Percentiles rank a stretch among this genome's conserved stretches.
These are phyloP conservation scores for Ogataea corticis DNA, from an alignment of 805 yeast species.

Conservation along the genomic window DNA sequence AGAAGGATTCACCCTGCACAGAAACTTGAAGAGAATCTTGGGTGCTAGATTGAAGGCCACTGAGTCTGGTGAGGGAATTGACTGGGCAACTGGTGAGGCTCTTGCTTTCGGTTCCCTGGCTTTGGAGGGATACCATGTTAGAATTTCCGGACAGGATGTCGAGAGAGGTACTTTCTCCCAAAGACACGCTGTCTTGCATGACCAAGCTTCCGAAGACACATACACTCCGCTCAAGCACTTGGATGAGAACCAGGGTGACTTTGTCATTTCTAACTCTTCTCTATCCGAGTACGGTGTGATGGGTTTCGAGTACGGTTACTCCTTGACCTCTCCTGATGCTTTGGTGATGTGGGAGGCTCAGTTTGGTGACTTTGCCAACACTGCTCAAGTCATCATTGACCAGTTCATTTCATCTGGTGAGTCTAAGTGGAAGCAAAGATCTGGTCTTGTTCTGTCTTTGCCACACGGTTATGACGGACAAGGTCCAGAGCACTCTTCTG, in stretches of 20 bases:
- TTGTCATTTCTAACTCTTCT: constrained; percentile 89
- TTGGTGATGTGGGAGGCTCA: constrained; percentile 99
- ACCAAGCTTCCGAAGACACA: constrained; percentile 81
- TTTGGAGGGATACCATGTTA: constrained; percentile 91
- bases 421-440: constrained; percentile 98
- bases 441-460: constrained; percentile 90
- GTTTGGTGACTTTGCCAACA: constrained; percentile 99
- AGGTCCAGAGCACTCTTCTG: constrained; percentile 99
- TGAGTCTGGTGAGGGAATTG: constrained; percentile 90
- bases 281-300: constrained; percentile 98
- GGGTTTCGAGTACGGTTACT: constrained; percentile 99
- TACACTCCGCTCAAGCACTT: constrained; percentile 85
- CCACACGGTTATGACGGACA: constrained; percentile 99
- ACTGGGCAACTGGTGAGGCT: constrained; percentile 99
- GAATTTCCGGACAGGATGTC: constrained; percentile 99
- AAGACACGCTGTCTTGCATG: constrained; percentile 98
- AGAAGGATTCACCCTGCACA: constrained; percentile 83
- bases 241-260: constrained; percentile 78
- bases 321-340: constrained; percentile 95
- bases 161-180: constrained; percentile 99
- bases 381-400: constrained; percentile 96
- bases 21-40: constrained; percentile 93
- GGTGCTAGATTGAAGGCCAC: constrained; percentile 78
- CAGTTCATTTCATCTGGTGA: constrained; percentile 97
- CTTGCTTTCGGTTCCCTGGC: constrained; percentile 93